Percentiles rank a stretch among this genome's conserved stretches.
These are phyloP conservation scores for Arthrobotrys musiformis DNA, from an alignment of 2,329 filamentous ascomycete species.

Conservation along the genomic window DNA sequence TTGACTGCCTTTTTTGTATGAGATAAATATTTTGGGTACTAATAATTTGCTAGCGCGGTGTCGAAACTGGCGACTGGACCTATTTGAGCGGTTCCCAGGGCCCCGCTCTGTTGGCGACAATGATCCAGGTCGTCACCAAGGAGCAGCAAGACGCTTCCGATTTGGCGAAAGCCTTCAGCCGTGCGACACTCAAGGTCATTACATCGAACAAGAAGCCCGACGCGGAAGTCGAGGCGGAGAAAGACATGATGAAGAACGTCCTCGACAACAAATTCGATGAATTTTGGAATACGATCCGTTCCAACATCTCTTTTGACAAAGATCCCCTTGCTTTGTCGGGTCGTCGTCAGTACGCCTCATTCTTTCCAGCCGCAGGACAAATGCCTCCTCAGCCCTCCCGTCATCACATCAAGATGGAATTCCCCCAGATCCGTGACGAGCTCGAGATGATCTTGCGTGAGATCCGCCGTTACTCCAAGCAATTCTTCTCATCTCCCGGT, in stretches of 20 bases:
- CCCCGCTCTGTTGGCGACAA: background rate
- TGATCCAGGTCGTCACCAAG: background rate
- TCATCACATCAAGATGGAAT: background rate
- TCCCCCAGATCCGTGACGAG: background rate
- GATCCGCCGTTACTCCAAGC: conserved; percentile 12
- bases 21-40: too few species aligned
- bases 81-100: background rate
- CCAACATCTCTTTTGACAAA: conserved; percentile 10
- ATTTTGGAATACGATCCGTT: conserved; percentile 13
- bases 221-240: background rate
- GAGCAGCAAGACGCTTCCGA: background rate
- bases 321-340: conserved; percentile 11
- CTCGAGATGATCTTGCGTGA: conserved; percentile 14
- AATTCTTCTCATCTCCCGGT: background rate
- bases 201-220: background rate
- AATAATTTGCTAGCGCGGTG: background rate
- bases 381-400: conserved; percentile 12
- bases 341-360: background rate
- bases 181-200: background rate
- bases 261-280: background rate
- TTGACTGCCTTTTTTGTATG: too few species aligned
- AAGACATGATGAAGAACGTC: background rate
- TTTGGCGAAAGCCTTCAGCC: background rate
- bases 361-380: background rate
- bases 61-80: conserved; percentile 1